Percentiles rank a stretch among this genome's conserved stretches.
phyloP scores from a whole-genome alignment of 2,329 filamentous ascomycete species.

The Penicillium sp. region DNA sequence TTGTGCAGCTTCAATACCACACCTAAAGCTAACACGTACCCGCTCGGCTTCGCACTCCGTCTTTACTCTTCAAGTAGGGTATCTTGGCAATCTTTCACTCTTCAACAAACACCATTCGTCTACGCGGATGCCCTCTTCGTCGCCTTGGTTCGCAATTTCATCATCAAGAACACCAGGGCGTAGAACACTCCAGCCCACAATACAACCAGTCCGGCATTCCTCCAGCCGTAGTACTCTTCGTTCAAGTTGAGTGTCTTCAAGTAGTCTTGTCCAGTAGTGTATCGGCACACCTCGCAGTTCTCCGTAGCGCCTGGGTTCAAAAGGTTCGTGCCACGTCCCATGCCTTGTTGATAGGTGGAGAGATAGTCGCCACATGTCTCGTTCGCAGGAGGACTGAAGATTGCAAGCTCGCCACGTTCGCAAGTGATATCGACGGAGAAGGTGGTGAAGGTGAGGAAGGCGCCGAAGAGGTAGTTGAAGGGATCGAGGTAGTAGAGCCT shows the following conservation, averaged over 20 bases:
- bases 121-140: constrained; percentile 26
- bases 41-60: constrained; percentile 5
- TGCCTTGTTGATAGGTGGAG: constrained; percentile 42
- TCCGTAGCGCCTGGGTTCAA: constrained; percentile 53
- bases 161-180: constrained; percentile 38
- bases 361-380: constrained; percentile 56
- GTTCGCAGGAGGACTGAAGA: constrained; percentile 32
- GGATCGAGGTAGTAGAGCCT: constrained; percentile 27
- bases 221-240: constrained; percentile 60
- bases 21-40: constrained; percentile 4
- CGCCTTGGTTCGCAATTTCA: constrained; percentile 33
- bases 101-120: constrained; percentile 5
- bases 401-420: constrained; percentile 22
- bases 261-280: constrained; percentile 54
- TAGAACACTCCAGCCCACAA: constrained; percentile 53
- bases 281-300: constrained; percentile 58
- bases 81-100: constrained; percentile 5
- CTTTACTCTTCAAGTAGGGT: constrained; percentile 5
- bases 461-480: constrained; percentile 29
- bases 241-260: constrained; percentile 53
- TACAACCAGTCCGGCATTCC: constrained; percentile 55
- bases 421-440: constrained; percentile 21
- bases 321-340: constrained; percentile 48
- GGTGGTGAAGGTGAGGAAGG: constrained; percentile 22
- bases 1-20: constrained; percentile 6